phyloP scores from a whole-genome alignment of 2,329 filamentous ascomycete genomes.

The Myriosclerotinia scirpicola region DNA sequence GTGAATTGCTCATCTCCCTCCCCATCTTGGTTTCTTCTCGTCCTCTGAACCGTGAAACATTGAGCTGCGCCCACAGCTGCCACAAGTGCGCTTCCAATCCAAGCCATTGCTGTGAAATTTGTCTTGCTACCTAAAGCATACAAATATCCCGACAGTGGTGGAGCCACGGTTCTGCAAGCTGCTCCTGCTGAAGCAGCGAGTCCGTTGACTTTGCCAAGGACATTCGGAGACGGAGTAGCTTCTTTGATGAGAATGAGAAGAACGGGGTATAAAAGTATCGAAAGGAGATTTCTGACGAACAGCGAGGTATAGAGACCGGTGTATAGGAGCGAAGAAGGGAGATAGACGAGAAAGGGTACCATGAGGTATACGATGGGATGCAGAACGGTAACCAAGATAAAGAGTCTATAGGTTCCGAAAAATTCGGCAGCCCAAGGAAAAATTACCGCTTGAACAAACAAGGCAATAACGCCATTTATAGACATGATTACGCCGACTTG shows the following conservation, averaged over 20 bases:
- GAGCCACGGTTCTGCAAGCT: conserved; percentile 66
- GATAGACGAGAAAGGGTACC: conserved; percentile 57
- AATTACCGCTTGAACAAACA: conserved; percentile 59
- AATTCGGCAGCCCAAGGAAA: conserved; percentile 60
- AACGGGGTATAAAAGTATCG: conserved; percentile 63
- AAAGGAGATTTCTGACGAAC: conserved; percentile 56
- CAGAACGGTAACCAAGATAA: conserved; percentile 57
- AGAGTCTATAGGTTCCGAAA: conserved; percentile 58
- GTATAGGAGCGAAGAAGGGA: conserved; percentile 52
- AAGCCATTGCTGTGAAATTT: conserved; percentile 61
- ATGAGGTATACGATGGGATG: conserved; percentile 62
- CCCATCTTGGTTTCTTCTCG: conserved; percentile 22
- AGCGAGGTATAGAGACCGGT: conserved; percentile 54
- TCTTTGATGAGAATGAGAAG: conserved; percentile 68
- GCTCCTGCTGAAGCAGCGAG: conserved; percentile 65
- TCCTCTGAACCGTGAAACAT: conserved; percentile 49
- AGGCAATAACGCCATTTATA: conserved; percentile 57
- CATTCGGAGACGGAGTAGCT: conserved; percentile 55
- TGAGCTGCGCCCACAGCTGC: conserved; percentile 59
- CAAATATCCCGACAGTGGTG: conserved; percentile 62
- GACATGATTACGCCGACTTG: conserved; percentile 62
- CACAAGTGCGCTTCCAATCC: conserved; percentile 60
- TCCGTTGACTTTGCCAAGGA: conserved; percentile 65
- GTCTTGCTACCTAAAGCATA: conserved; percentile 60
- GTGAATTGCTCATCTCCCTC: conserved; percentile 20